Conservation (phyloP, 108 stramenopile species). For the Fragilariopsis cylindrus region DNA sequence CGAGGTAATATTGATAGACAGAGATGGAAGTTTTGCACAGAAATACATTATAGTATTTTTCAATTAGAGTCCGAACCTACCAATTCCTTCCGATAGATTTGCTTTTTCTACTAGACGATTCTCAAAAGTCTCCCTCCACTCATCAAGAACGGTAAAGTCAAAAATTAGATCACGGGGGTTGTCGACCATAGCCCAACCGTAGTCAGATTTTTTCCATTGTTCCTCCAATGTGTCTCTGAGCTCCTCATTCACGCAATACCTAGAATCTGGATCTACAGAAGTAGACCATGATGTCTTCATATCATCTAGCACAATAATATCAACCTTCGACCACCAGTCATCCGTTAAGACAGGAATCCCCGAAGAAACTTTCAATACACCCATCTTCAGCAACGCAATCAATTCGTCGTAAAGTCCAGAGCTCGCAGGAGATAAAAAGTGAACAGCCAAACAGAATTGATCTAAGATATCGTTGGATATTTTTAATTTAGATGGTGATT, state of each 20-base stretch:
- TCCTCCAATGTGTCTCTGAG: slow-evolving; percentile 40
- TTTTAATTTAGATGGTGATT: slow-evolving; percentile 10
- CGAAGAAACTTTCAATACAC: slow-evolving; percentile 44
- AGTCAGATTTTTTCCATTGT: slow-evolving; percentile 35
- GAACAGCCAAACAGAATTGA: slow-evolving; percentile 45
- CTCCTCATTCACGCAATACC: slow-evolving; percentile 24
- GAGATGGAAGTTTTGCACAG: no score
- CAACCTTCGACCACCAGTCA: slow-evolving; percentile 63
- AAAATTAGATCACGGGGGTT: slow-evolving; percentile 57
- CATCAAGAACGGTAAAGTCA: slow-evolving; percentile 57
- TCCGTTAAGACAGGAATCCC: slow-evolving; percentile 46
- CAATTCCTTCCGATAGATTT: slow-evolving; percentile 57
- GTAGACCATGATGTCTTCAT: slow-evolving; percentile 60
- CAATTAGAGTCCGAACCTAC: slow-evolving; percentile 62
- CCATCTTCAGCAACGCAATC: slow-evolving; percentile 45
- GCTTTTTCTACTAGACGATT: slow-evolving; percentile 43
- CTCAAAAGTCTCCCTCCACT: slow-evolving; percentile 65
- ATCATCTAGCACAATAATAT: slow-evolving; percentile 65
- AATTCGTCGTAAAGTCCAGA: slow-evolving; percentile 77
- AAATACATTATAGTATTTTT: no score
- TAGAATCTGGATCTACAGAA: slow-evolving; percentile 52
- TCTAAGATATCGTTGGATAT: slow-evolving; percentile 21
- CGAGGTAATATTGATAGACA: no score
- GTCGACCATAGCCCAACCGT: slow-evolving; percentile 34
- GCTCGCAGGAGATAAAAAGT: slow-evolving; percentile 47